These are phyloP conservation scores for Pseudogymnoascus sp. DNA, from an alignment of 2,329 filamentous ascomycete species.

Conservation along the genomic window DNA sequence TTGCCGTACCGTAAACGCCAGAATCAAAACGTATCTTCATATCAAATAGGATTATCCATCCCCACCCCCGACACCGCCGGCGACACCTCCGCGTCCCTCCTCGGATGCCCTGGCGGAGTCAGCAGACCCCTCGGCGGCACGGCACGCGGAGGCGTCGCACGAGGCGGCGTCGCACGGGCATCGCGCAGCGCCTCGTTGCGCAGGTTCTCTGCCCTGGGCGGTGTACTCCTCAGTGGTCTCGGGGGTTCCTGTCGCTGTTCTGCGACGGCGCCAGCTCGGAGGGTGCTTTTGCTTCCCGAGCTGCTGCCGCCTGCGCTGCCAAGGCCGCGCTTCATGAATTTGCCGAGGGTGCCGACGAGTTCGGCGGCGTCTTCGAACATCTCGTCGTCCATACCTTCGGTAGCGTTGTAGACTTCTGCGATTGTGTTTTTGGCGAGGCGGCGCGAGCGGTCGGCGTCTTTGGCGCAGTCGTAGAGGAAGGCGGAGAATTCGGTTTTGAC, in stretches of 20 bases:
- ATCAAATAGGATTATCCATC: slow-evolving; percentile 25
- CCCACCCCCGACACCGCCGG: slow-evolving; percentile 15
- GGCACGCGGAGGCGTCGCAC: not conserved
- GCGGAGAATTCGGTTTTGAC: slow-evolving; percentile 88
- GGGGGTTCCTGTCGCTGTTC: not conserved
- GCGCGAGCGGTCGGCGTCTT: slow-evolving; percentile 69
- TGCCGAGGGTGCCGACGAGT: slow-evolving; percentile 74
- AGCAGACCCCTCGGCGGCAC: not conserved
- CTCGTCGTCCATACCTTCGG: slow-evolving; percentile 88
- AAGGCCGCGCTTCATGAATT: slow-evolving; percentile 72
- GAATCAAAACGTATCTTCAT: slow-evolving; percentile 2
- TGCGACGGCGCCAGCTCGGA: not conserved
- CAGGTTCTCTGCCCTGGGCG: not conserved
- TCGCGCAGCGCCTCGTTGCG: not conserved
- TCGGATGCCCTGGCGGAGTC: not conserved
- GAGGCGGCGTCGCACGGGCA: not conserved
- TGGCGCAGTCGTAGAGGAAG: slow-evolving; percentile 87
- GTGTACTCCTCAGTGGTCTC: not conserved
- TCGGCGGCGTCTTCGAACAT: slow-evolving; percentile 90
- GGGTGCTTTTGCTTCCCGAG: slow-evolving; percentile 8
- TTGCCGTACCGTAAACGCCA: not conserved
- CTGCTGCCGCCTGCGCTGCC: slow-evolving; percentile 2
- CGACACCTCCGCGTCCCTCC: not conserved
- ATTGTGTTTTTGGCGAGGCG: slow-evolving; percentile 74
- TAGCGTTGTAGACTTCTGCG: slow-evolving; percentile 80